Base-by-base conservation (phyloP, 176 grass and related monocot genomes). In the Oropetium thomaeum region DNA sequence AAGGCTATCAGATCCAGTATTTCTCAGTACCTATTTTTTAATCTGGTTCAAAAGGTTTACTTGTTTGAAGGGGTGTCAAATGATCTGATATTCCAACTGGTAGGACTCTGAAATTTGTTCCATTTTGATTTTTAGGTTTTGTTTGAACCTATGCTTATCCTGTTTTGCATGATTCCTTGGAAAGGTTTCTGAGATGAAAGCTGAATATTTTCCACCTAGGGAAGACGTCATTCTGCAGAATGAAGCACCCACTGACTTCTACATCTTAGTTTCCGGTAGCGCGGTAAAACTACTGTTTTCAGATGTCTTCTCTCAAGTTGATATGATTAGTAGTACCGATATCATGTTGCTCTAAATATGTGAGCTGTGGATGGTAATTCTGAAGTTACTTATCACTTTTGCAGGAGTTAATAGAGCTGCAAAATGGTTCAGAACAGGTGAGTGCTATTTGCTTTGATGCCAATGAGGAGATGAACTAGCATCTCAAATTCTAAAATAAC, bases 201-300 rank as follows among this genome's bases (percentile, higher is more conserved):
- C 84, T 69, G 96, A 99, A 78, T 99, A 99, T 77, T 95, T 95
- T 86, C 89, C 96, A 81, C 96, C 96, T 65, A 92, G 96, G 69
- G 96, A 99, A 79, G 96, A 99, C 71, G 91, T 99, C 60, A 99
- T 99, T 66, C 81, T 99, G 76, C 89, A 99, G 75, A 99, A 99
- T 78, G 96, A 95, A 84, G 87, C 96, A 62, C 92, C 96, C n/a
- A 95, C 91, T 64, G 96, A 99, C 79, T 99, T 99, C 33, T 99
- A 99, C 77, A 90, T 99, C 69, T 49, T 99, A 79, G 87, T 99
- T 67, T 82, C 87, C 66, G 96, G 96, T 62, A 92, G 73, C 20
- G 81, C 64, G 87, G 96, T 94, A 89, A 89, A 64, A 15, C 52
- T 41, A 35, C 57, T 59, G 8, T 80, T 71, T 66, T 49, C 32